Evolutionary conservation across 306 rosid genomes (phyloP).

Genomic region (Cucumis cinereus): DNA sequence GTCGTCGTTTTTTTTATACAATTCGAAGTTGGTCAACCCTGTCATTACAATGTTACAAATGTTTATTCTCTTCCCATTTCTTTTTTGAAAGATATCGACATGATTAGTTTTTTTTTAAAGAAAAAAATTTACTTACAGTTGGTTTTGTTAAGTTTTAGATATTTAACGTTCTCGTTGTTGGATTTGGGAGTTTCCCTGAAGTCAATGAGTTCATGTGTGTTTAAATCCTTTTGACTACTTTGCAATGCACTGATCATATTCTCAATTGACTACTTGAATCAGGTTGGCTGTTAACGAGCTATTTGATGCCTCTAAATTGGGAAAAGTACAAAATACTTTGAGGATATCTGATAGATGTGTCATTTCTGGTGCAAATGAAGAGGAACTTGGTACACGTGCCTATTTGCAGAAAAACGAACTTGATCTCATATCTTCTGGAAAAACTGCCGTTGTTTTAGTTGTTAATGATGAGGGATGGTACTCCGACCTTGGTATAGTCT

Average conservation of each 20-base stretch:
- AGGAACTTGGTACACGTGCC: conserved; percentile 25
- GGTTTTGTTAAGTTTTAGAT: background rate
- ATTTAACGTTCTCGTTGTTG: background rate
- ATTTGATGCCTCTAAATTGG: conserved; percentile 25
- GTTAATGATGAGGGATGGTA: conserved; percentile 24
- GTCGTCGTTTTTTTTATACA: background rate
- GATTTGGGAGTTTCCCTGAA: background rate
- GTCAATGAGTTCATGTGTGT: background rate
- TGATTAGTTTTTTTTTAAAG: too few species aligned
- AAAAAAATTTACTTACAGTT: background rate
- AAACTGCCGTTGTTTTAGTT: conserved; percentile 62
- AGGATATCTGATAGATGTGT: conserved; percentile 38
- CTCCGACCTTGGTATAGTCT: conserved; percentile 19
- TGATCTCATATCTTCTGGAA: conserved; percentile 50
- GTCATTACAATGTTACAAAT: background rate
- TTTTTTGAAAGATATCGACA: background rate
- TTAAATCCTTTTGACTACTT: background rate
- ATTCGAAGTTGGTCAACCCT: background rate
- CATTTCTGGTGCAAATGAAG: conserved; percentile 25
- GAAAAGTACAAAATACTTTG: conserved; percentile 22
- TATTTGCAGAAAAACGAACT: conserved; percentile 44
- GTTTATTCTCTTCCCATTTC: background rate
- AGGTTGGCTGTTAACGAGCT: conserved; percentile 61
- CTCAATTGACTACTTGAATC: conserved; percentile 19
- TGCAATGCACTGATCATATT: background rate